These are phyloP conservation scores for Cytospora paraplurivora DNA, from an alignment of 2,329 filamentous ascomycete genomes.

Conservation along the genomic window DNA sequence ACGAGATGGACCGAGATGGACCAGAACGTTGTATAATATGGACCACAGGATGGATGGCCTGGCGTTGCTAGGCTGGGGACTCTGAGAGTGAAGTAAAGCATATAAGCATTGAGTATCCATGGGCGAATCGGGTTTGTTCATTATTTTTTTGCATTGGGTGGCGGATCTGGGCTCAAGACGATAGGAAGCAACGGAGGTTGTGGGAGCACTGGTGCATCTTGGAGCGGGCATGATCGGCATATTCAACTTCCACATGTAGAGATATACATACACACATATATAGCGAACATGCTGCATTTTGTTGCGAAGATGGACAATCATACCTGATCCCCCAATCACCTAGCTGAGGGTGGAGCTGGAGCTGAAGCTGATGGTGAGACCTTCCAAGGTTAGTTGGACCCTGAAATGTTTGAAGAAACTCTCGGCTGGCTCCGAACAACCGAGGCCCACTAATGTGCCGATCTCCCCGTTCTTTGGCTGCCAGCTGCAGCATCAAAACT, in stretches of 20 bases:
- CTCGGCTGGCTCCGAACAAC: constrained; percentile 14
- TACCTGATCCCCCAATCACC: no score
- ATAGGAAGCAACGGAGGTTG: neutral
- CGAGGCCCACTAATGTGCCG: neutral
- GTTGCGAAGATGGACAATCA: neutral
- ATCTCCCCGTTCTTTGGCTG: neutral
- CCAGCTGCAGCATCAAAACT: neutral
- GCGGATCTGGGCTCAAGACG: neutral
- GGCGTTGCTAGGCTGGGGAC: neutral
- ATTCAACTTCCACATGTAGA: neutral
- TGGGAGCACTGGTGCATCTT: no score
- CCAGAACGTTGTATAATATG: neutral
- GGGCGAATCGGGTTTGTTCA: neutral
- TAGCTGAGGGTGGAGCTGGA: no score
- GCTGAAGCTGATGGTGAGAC: neutral
- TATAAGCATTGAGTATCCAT: neutral
- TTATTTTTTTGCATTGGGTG: constrained; percentile 7
- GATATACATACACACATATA: neutral
- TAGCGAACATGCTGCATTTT: neutral
- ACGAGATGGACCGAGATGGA: neutral
- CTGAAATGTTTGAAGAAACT: neutral
- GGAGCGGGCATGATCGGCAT: neutral
- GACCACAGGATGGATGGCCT: neutral
- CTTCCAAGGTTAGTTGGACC: no score
- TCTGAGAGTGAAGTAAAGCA: no score